Percentiles rank a stretch among this genome's conserved stretches.
phyloP scores from a whole-genome alignment of 495 filamentous ascomycete genomes.

The Penicillium tannophilum region DNA sequence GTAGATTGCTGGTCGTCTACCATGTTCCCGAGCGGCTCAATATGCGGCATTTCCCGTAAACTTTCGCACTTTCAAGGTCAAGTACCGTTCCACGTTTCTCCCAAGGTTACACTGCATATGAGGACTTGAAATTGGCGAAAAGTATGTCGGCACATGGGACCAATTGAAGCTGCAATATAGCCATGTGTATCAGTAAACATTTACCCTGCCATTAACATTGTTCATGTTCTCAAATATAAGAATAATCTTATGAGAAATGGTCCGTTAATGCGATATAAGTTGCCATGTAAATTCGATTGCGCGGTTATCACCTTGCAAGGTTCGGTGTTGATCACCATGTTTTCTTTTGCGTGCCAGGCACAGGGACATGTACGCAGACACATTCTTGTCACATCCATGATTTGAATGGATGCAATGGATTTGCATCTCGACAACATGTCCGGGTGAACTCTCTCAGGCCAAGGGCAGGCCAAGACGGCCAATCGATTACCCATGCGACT shows the following conservation, averaged over 20 bases:
- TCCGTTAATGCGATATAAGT: background rate
- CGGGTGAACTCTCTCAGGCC: background rate
- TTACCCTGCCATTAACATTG: background rate
- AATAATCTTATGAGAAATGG: background rate
- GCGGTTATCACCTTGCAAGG: no score
- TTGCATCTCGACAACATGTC: background rate
- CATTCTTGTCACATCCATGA: no score
- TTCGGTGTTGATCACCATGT: background rate
- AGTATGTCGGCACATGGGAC: background rate
- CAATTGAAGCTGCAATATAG: background rate
- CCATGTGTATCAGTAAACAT: background rate
- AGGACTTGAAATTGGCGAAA: background rate
- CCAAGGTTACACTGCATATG: background rate
- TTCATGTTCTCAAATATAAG: no score
- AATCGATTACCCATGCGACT: background rate
- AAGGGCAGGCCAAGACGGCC: background rate
- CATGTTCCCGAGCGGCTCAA: background rate
- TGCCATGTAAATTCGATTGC: no score
- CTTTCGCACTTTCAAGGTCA: no score
- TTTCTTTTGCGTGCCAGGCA: no score
- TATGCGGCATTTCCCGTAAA: background rate
- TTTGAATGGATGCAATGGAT: background rate
- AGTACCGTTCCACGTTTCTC: background rate
- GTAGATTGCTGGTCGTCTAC: background rate
- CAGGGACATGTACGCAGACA: no score